Evolutionary conservation across 2,329 filamentous ascomycete species (phyloP).

Genomic region (Trematosphaeria pertusa): DNA sequence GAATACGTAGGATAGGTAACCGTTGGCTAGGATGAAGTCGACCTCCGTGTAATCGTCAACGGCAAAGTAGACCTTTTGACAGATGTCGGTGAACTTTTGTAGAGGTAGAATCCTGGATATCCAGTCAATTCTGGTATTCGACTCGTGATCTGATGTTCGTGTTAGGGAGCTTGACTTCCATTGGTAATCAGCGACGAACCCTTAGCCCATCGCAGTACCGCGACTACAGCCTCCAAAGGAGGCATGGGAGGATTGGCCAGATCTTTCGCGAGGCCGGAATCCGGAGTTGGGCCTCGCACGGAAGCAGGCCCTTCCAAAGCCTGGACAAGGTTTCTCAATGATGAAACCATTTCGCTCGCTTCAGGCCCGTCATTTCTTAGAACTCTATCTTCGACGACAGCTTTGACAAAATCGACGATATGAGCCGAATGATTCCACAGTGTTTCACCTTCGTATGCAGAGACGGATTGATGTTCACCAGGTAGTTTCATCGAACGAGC

Average conservation of each 20-base stretch:
- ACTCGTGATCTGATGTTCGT: constrained; percentile 26
- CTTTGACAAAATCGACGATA: constrained; percentile 45
- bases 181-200: constrained; percentile 23
- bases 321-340: constrained; percentile 11
- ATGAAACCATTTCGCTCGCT: constrained; percentile 9
- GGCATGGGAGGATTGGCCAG: too few relatives aligned
- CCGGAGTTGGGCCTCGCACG: too few relatives aligned
- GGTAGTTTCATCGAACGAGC: too few relatives aligned
- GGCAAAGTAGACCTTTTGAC: constrained; percentile 48
- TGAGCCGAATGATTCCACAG: constrained; percentile 47
- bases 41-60: constrained; percentile 39
- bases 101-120: constrained; percentile 45
- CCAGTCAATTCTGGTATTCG: constrained; percentile 35
- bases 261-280: too few relatives aligned
- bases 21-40: constrained; percentile 47
- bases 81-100: constrained; percentile 40
- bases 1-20: constrained; percentile 46
- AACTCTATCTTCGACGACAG: constrained; percentile 17
- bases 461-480: too few relatives aligned
- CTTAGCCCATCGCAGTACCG: constrained; percentile 43
- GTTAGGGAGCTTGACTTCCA: constrained; percentile 2
- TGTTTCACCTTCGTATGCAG: too few relatives aligned
- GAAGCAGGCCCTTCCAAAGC: constrained; percentile 3
- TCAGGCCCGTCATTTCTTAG: neutral
- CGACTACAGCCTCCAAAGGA: constrained; percentile 33